phyloP scores from a whole-genome alignment of 2,329 filamentous ascomycete genomes.

The Cordyceps cateniannulata region DNA sequence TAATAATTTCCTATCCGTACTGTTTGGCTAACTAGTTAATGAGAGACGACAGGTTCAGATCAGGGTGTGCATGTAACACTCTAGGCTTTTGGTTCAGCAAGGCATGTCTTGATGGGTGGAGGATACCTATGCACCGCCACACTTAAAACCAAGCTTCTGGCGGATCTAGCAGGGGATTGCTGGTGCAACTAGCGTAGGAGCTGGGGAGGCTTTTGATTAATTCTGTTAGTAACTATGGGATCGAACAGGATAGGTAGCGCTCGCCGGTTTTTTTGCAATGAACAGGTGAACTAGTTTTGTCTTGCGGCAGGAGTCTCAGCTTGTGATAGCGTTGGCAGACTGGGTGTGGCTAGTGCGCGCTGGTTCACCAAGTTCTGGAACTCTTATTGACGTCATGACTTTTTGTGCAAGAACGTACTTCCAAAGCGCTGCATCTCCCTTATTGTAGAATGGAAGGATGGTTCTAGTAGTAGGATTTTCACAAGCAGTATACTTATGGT shows the following conservation, averaged over 20 bases:
- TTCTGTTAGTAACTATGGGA: too few relatives aligned
- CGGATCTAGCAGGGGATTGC: not conserved
- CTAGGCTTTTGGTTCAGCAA: not conserved
- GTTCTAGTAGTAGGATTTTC: not conserved
- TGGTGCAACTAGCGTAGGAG: not conserved
- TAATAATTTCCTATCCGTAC: too few relatives aligned
- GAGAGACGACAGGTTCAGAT: too few relatives aligned
- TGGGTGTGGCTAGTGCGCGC: slow-evolving; percentile 4
- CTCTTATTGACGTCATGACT: slow-evolving; percentile 12
- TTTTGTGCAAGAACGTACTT: not conserved
- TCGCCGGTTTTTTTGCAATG: too few relatives aligned
- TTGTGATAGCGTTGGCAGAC: not conserved
- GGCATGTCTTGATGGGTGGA: not conserved
- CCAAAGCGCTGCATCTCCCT: not conserved
- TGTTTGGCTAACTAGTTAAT: too few relatives aligned
- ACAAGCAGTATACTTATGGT: not conserved
- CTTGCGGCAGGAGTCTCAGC: too few relatives aligned
- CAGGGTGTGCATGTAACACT: not conserved
- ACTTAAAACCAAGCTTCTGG: not conserved
- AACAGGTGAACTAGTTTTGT: too few relatives aligned
- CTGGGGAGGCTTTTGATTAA: not conserved
- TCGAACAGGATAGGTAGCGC: too few relatives aligned
- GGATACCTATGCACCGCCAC: slow-evolving; percentile 7
- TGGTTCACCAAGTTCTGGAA: slow-evolving; percentile 4
- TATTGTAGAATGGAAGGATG: not conserved